These are phyloP conservation scores for Neolentinus lepideus DNA, from an alignment of 1,284 basidiomycete genomes.

Conservation along the genomic window DNA sequence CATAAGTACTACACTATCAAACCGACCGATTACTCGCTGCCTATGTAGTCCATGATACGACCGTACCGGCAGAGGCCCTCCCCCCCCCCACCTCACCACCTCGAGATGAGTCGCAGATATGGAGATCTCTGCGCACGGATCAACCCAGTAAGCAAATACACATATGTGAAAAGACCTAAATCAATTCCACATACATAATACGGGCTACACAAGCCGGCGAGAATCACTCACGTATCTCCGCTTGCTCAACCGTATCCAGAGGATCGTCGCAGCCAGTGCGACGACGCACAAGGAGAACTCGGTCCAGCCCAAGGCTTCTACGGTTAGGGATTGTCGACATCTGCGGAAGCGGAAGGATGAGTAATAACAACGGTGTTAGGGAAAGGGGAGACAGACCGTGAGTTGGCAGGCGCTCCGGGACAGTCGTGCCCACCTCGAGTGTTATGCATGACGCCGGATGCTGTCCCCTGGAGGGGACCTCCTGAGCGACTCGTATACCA, in stretches of 20 bases:
- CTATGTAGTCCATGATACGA: neutral
- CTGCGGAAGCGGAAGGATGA: constrained; percentile 22
- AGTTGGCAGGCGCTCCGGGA: constrained; percentile 41
- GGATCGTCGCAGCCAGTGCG: constrained; percentile 48
- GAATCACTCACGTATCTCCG: constrained; percentile 38
- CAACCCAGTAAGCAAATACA: neutral
- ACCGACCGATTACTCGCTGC: neutral
- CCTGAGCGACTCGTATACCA: neutral
- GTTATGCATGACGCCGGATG: constrained; percentile 57
- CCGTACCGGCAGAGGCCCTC: neutral
- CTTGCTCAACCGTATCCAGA: constrained; percentile 49
- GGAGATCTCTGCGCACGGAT: constrained; percentile 1
- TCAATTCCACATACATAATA: neutral
- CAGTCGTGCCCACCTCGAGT: constrained; percentile 55
- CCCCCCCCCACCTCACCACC: too few relatives aligned
- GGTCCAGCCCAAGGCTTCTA: constrained; percentile 68
- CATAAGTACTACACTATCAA: too few relatives aligned
- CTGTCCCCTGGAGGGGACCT: constrained; percentile 39
- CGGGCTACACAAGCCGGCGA: constrained; percentile 28
- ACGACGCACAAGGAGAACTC: constrained; percentile 62
- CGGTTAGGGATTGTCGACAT: constrained; percentile 63
- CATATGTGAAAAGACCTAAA: constrained; percentile 1
- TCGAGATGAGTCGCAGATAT: neutral
- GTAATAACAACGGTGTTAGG: constrained; percentile 8
- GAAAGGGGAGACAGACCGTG: constrained; percentile 27